Conservation (phyloP, 2,329 filamentous ascomycete species). For the Fonsecaea multimorphosa region DNA sequence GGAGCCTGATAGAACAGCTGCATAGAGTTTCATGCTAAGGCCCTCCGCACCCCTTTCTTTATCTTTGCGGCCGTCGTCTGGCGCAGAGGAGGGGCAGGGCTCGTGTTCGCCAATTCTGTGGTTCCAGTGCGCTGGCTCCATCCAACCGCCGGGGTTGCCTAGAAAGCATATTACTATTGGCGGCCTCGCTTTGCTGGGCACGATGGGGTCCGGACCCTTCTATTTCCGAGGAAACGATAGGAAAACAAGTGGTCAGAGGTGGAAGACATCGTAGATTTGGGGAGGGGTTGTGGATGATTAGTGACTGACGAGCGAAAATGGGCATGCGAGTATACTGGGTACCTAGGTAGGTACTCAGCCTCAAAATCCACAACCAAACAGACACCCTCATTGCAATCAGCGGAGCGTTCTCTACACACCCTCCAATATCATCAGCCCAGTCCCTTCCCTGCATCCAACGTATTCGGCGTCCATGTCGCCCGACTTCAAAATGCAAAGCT, state of each 20-base stretch:
- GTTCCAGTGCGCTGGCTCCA: neutral
- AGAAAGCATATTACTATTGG: neutral
- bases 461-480: conserved; percentile 29
- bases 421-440: conserved; percentile 24
- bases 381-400: too few relatives aligned
- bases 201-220: neutral
- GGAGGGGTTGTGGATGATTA: neutral
- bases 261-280: neutral
- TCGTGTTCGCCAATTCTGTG: neutral
- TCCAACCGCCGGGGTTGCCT: neutral
- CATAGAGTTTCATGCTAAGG: neutral
- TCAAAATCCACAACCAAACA: too few relatives aligned
- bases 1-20: neutral
- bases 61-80: too few relatives aligned
- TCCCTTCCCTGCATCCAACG: conserved; percentile 29
- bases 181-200: neutral
- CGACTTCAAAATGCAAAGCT: conserved; percentile 24
- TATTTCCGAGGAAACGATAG: neutral
- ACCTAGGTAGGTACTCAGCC: too few relatives aligned
- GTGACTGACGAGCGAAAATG: neutral
- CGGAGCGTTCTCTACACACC: neutral
- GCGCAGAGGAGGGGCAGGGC: conserved; percentile 1
- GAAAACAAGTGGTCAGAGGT: neutral
- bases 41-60: too few relatives aligned
- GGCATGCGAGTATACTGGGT: too few relatives aligned